Evolutionary conservation across 805 yeast genomes (phyloP), one percentile per base, ranked within the genome.

Genomic region (Myxozyma vanderwaltii): DNA sequence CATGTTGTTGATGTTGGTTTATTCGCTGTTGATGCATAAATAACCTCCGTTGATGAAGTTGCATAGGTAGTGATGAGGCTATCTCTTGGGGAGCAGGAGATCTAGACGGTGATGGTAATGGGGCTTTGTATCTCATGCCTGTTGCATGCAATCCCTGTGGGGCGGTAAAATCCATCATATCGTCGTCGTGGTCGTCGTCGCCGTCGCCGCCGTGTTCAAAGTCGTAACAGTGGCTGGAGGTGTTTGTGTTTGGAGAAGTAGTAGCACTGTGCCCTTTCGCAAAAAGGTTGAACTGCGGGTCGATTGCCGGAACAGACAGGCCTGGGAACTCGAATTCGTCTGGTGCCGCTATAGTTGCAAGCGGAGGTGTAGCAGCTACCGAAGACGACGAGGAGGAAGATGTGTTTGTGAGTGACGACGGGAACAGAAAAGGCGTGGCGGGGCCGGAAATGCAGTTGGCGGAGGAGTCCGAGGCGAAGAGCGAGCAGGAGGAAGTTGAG

Each of bases 81-180:
- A n/a, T n/a, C 6, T 45, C 38, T 17, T 47, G 46, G 27, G 54
- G 51, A 23, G 33, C 47, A n/a, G 58, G 47, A 26, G 55, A 41
- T n/a, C 50, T 41, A 8, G 59, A 54, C 23, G 58, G 61, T 41
- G 52, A 59, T 21, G 56, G 56, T 31, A 38, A 10, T 19, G 62
- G 59, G n/a, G 59, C 54, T 27, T 47, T 21, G 8, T 17, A 27
- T 17, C 38, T 4, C 15, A 6, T 29, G 10, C 39, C 10, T 15
- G 39, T 19, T 10, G 50, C 15, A 6, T 27, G 45, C 10, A 15
- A 23, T 21, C 39, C 39, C 6, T 38, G 41, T 5, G 7, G 21
- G n/a, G 41, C 41, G 5, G 39, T 5, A 31, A 31, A 29, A 10
- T 46, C 50, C 50, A 31, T 31, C 33, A 29, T 29, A n/a, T 46